A percentile compares a stretch with the other conserved stretches of the same genome.
These are phyloP conservation scores for Paracamarosporium sp. DNA, from an alignment of 2,329 filamentous ascomycete genomes.

Conservation along the genomic window DNA sequence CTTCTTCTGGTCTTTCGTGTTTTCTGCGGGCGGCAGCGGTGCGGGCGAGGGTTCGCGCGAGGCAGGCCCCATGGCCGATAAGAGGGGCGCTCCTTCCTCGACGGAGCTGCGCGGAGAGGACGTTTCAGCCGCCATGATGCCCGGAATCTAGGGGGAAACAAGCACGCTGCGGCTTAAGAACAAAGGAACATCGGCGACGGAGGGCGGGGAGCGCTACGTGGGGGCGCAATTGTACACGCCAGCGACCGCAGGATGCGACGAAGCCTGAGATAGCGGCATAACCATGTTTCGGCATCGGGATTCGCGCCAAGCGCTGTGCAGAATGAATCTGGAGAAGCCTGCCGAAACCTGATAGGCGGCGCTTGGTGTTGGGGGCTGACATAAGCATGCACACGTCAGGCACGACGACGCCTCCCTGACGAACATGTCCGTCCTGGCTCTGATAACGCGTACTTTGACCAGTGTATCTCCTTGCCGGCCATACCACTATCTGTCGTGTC, in stretches of 20 bases:
- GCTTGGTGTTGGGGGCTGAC: background rate
- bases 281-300: constrained; percentile 7
- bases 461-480: background rate
- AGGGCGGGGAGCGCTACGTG: background rate
- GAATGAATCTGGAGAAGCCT: background rate
- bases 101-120: background rate
- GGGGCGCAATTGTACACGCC: constrained; percentile 5
- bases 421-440: background rate
- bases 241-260: constrained; percentile 3
- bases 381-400: background rate
- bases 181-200: constrained; percentile 6
- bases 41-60: constrained; percentile 16
- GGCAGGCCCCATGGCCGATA: background rate
- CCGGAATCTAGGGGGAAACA: background rate
- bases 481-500: background rate
- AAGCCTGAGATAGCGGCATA: background rate
- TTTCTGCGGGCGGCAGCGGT: constrained; percentile 6
- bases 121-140: background rate
- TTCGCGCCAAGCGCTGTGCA: background rate
- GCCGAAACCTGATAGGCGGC: background rate
- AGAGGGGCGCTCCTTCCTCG: constrained; percentile 6
- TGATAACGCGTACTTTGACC: background rate
- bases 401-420: background rate
- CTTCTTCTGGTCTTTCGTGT: constrained; percentile 29
- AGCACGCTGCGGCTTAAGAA: background rate